These are phyloP conservation scores for Arthromyces matolae DNA, from an alignment of 768 basidiomycete species.

Conservation along the genomic window DNA sequence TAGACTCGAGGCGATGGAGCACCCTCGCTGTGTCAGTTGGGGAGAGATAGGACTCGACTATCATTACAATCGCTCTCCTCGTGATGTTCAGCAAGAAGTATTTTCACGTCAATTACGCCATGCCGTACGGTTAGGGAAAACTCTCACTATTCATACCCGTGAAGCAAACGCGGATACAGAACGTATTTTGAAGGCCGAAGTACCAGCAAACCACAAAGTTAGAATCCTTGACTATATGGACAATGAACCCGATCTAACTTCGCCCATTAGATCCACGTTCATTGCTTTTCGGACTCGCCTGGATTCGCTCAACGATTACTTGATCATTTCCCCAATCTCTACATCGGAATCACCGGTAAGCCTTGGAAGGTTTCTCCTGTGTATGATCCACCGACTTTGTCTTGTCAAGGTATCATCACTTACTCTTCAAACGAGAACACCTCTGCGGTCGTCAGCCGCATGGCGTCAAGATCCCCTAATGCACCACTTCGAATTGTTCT, in stretches of 20 bases:
- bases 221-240: background rate
- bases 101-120: conserved; percentile 64
- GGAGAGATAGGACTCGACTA: conserved; percentile 86
- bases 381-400: background rate
- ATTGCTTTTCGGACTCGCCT: conserved; percentile 83
- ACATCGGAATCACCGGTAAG: conserved; percentile 55
- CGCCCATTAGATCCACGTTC: conserved; percentile 64
- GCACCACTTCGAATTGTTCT: too few species aligned
- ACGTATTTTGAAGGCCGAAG: conserved; percentile 68
- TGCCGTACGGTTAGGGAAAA: too few species aligned
- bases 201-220: too few species aligned
- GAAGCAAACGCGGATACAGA: conserved; percentile 83
- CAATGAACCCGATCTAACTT: background rate
- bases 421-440: too few species aligned
- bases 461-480: too few species aligned
- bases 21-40: conserved; percentile 76
- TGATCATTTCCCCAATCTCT: conserved; percentile 75
- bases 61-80: conserved; percentile 75
- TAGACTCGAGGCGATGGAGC: conserved; percentile 70
- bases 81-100: conserved; percentile 59
- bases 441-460: too few species aligned
- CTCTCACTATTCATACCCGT: conserved; percentile 81
- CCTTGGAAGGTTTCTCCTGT: background rate
- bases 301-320: conserved; percentile 69
- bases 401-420: conserved; percentile 69